phyloP scores from a whole-genome alignment of 2,329 filamentous ascomycete genomes.

The Chrysoporthe cubensis region DNA sequence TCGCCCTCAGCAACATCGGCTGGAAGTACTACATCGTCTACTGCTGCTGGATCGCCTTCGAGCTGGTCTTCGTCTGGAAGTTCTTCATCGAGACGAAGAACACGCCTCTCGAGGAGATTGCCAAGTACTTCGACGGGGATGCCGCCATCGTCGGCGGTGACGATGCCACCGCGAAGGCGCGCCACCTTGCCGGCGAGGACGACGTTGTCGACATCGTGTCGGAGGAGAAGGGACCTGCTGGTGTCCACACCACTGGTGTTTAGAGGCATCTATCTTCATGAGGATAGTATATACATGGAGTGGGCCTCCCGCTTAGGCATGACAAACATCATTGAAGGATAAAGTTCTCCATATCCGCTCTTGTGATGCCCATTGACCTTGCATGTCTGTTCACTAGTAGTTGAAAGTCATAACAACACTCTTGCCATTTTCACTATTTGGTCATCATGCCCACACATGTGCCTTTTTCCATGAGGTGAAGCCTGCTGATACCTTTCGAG shows the following conservation, averaged over 20 bases:
- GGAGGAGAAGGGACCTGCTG: slow-evolving; percentile 12
- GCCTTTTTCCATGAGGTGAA: too few relatives aligned
- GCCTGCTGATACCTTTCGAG: too few relatives aligned
- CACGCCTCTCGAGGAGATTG: slow-evolving; percentile 38
- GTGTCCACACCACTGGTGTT: slow-evolving; percentile 1
- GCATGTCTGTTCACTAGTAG: too few relatives aligned
- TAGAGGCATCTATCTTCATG: not conserved
- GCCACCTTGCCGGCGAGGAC: slow-evolving; percentile 29
- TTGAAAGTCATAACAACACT: too few relatives aligned
- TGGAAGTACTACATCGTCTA: slow-evolving; percentile 46
- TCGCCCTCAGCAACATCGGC: slow-evolving; percentile 40
- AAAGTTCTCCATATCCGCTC: too few relatives aligned
- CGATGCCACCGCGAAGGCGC: slow-evolving; percentile 29
- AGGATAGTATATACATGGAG: not conserved
- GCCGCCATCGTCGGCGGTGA: slow-evolving; percentile 29
- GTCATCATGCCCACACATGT: too few relatives aligned
- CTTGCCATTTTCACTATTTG: too few relatives aligned
- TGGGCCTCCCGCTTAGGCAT: not conserved
- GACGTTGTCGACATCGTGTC: slow-evolving; percentile 16
- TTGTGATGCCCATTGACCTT: too few relatives aligned
- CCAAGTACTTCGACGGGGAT: slow-evolving; percentile 34
- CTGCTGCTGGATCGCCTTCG: slow-evolving; percentile 43
- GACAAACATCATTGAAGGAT: not conserved
- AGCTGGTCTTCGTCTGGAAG: slow-evolving; percentile 29
- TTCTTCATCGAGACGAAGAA: slow-evolving; percentile 39